Evolutionary conservation across 345 rosid genomes (phyloP), one percentile per base, ranked within the genome.

Genomic region (Citrus reticulata): DNA sequence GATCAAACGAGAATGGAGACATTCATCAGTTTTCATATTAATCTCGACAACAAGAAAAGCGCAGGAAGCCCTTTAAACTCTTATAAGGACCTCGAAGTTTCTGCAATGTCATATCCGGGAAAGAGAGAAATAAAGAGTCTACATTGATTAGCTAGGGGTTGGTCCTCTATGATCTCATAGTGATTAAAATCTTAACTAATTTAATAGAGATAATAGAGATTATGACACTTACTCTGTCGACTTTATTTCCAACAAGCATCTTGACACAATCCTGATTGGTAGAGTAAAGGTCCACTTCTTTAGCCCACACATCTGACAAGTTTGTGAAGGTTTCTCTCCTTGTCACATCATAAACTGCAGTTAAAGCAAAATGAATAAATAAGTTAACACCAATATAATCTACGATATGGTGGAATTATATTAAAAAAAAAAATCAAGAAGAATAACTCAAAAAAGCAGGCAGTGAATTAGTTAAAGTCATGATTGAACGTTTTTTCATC

Each of bases 191-290:
- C 29, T 55, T 20, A 30, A 42, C 39, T 49, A 57, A 6, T 25
- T 4, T 55, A 73, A 64, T 1, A 39, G 25, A 78, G 61, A 58
- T 55, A 65, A 64, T 1, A 39, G 25, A 78, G 65, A 32, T 72
- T 22, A 5, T 20, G 68, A 13, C 75, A 80, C 92, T 85, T 85
- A 93, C 99, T 82, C 81, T 86, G 72, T 95, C 99, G 51, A 95
- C 96, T 92, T 95, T 92, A 84, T 95, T 95, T 30, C 98, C 99
- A 55, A 95, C 99, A 25, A 95, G 98, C 90, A 95, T 90, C 91
- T 90, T 93, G 69, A 95, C 87, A 77, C 99, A 93, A 72, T 91
- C 89, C 80, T 82, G 93, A 84, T 91, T 92, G 22, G 96, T 91
- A 24, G 92, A 90, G 72, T 89, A 91, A 59, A 95, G 94, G 74